These are phyloP conservation scores for Saccharum hybrid DNA, from an alignment of 202 grass and related monocot genomes.

Conservation along the genomic window DNA sequence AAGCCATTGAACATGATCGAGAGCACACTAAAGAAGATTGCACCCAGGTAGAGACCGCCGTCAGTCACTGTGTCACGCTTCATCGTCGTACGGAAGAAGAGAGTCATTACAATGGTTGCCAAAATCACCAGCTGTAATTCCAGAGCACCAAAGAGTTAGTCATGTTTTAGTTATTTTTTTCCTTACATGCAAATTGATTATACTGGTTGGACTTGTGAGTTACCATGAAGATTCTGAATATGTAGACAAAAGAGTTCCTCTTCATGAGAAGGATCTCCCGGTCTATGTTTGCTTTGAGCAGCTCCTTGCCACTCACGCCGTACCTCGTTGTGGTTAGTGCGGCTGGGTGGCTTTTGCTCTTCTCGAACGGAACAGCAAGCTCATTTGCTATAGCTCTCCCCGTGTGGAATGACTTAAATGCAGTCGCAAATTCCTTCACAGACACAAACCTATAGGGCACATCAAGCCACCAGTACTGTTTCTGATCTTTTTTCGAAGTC, in stretches of 20 bases:
- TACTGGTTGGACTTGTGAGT: not conserved
- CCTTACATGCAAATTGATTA: not conserved
- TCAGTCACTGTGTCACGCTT: not conserved
- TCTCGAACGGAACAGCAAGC: too few relatives aligned
- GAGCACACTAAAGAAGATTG: conserved; percentile 1
- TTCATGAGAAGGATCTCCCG: too few relatives aligned
- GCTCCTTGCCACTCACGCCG: too few relatives aligned
- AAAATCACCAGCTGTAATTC: conserved; percentile 49
- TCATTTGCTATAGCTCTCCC: too few relatives aligned
- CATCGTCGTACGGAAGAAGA: conserved; percentile 27
- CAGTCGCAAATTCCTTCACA: too few relatives aligned
- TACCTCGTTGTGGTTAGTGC: too few relatives aligned
- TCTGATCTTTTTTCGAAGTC: too few relatives aligned
- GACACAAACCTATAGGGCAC: too few relatives aligned
- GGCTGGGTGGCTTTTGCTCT: too few relatives aligned
- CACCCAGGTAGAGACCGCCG: not conserved
- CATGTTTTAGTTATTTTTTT: not conserved
- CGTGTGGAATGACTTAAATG: too few relatives aligned
- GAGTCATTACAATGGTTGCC: not conserved
- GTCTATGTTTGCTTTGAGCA: too few relatives aligned
- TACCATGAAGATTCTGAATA: conserved; percentile 44
- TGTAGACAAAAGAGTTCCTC: conserved; percentile 77
- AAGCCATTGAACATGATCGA: conserved; percentile 25
- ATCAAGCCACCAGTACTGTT: too few relatives aligned
- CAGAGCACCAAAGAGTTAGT: conserved; percentile 15